phyloP scores from a whole-genome alignment of 2,329 filamentous ascomycete genomes.

The Penicillium hesseltinei region DNA sequence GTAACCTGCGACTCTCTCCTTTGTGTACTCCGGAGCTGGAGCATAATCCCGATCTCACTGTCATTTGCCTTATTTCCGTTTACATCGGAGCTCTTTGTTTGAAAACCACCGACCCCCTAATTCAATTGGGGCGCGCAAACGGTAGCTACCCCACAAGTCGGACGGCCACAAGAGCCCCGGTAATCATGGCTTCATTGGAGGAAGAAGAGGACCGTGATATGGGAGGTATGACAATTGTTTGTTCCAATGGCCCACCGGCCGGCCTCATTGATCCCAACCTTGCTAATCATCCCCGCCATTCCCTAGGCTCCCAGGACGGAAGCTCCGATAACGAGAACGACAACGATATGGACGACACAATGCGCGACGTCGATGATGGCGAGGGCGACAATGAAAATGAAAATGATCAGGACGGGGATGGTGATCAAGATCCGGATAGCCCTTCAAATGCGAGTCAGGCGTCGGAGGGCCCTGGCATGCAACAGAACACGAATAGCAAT shows the following conservation, averaged over 20 bases:
- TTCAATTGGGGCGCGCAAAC: conserved; percentile 1
- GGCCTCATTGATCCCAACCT: not conserved
- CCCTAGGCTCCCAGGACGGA: conserved; percentile 48
- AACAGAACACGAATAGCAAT: conserved; percentile 48
- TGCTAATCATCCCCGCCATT: not conserved
- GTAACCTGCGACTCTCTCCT: not conserved
- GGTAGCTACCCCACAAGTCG: not conserved
- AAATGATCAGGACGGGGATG: conserved; percentile 20
- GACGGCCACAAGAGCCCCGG: not conserved
- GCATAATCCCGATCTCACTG: not conserved
- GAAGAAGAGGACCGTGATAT: conserved; percentile 46
- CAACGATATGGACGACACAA: conserved; percentile 41
- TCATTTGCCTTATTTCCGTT: not conserved
- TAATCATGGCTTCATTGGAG: conserved; percentile 34
- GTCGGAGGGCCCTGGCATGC: conserved; percentile 38
- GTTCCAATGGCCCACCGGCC: conserved; percentile 8
- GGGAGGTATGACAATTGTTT: conserved; percentile 30
- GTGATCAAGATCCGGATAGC: conserved; percentile 39
- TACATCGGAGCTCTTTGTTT: not conserved
- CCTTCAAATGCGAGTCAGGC: conserved; percentile 42
- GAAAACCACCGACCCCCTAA: not conserved
- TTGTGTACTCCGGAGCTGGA: not conserved
- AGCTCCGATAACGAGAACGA: conserved; percentile 48
- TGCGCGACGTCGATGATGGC: conserved; percentile 44
- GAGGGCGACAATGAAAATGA: conserved; percentile 33